A percentile compares a stretch with the other conserved stretches of the same genome.
Conservation (phyloP, 2,329 filamentous ascomycete genomes). For the Berkeleyomyces basicola region DNA sequence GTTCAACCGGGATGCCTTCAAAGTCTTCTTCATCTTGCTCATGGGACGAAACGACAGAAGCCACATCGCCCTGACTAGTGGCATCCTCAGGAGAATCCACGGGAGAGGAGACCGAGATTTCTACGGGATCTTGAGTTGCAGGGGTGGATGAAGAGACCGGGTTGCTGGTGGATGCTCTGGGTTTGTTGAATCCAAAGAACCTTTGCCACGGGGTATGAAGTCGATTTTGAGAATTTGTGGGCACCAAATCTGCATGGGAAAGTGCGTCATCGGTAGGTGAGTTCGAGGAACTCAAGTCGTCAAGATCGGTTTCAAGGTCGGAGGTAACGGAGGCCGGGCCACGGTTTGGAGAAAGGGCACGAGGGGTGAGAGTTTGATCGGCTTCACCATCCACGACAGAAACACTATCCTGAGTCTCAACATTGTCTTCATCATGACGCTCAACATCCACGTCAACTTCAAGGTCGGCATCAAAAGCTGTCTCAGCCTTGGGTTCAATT, state of each 20-base stretch:
- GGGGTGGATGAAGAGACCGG: not conserved
- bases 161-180: not conserved
- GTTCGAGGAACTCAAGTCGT: not conserved
- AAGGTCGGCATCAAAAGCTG: not conserved
- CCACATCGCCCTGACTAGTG: slow-evolving; percentile 2
- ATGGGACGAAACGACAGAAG: not conserved
- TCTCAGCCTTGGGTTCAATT: not conserved
- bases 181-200: not conserved
- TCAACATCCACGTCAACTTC: not conserved
- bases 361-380: slow-evolving; percentile 2
- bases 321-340: not conserved
- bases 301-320: slow-evolving; percentile 4
- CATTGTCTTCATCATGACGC: not conserved
- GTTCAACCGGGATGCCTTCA: not conserved
- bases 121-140: not conserved
- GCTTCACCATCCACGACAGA: not conserved
- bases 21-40: not conserved
- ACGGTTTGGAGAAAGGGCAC: not conserved
- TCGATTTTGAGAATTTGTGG: not conserved
- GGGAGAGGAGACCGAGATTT: not conserved
- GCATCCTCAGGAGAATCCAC: not conserved
- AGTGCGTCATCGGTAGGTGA: not conserved
- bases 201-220: not conserved
- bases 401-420: not conserved
- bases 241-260: not conserved